These are phyloP conservation scores for Xylariales sp. DNA, from an alignment of 2,329 filamentous ascomycete genomes.

Conservation along the genomic window DNA sequence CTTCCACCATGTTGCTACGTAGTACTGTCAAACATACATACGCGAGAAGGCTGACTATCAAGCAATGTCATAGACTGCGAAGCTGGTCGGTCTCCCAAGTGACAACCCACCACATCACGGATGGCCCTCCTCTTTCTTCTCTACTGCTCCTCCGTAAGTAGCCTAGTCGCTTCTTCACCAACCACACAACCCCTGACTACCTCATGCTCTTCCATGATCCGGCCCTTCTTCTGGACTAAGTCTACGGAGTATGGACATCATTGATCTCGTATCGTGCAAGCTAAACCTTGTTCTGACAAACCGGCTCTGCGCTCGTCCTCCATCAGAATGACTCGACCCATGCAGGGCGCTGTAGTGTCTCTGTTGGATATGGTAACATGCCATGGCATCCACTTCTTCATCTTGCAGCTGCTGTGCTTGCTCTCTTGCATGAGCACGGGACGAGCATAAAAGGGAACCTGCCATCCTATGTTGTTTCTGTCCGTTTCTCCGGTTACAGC, in stretches of 20 bases:
- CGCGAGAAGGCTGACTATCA: background rate
- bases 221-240: background rate
- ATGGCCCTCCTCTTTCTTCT: no score
- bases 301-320: slow-evolving; percentile 3
- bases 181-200: background rate
- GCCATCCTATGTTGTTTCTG: slow-evolving; percentile 11
- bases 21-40: background rate
- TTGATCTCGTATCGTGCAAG: slow-evolving; percentile 15
- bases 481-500: slow-evolving; percentile 9
- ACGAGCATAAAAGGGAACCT: slow-evolving; percentile 18
- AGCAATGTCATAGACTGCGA: background rate
- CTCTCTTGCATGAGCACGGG: slow-evolving; percentile 13
- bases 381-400: slow-evolving; percentile 15
- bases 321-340: slow-evolving; percentile 8
- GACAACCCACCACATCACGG: background rate
- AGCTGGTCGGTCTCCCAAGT: slow-evolving; percentile 1
- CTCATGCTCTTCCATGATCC: background rate
- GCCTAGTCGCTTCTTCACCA: no score
- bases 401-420: slow-evolving; percentile 9
- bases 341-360: slow-evolving; percentile 9
- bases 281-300: slow-evolving; percentile 8
- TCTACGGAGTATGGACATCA: no score
- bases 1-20: background rate
- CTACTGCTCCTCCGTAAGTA: no score
- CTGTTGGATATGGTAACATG: slow-evolving; percentile 13